phyloP scores from a whole-genome alignment of 2,329 filamentous ascomycete species.

The Diaporthe capsici region DNA sequence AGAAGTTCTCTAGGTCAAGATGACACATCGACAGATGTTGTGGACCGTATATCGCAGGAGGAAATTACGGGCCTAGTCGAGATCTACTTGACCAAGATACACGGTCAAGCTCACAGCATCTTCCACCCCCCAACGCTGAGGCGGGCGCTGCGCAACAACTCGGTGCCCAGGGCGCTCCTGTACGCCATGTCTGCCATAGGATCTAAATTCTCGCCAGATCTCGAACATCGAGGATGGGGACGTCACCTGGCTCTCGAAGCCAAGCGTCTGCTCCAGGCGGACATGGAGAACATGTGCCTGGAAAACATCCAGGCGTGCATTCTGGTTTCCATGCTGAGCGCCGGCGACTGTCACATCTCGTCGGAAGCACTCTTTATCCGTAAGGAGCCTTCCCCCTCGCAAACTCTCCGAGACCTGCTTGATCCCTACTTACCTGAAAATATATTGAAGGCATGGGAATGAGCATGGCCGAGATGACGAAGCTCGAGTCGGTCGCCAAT shows the following conservation, averaged over 20 bases:
- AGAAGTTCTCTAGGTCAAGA: neutral
- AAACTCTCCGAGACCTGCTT: neutral
- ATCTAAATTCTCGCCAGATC: neutral
- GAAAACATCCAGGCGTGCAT: neutral
- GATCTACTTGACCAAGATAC: slow-evolving; percentile 1
- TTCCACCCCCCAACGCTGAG: neutral
- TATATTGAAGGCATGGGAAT: neutral
- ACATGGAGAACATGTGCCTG: neutral
- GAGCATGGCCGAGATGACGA: neutral
- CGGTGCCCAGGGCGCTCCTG: neutral
- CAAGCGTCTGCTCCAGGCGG: neutral
- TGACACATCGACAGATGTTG: neutral
- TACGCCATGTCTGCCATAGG: neutral
- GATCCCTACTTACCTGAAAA: neutral
- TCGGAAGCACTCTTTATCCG: neutral
- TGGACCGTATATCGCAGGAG: too few species aligned
- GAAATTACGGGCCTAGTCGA: neutral
- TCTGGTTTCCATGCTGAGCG: neutral
- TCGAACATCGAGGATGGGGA: neutral
- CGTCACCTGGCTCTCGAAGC: neutral
- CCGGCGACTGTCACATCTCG: neutral
- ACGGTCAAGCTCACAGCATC: neutral
- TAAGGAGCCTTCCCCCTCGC: neutral
- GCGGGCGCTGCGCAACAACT: neutral
- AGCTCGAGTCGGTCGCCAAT: neutral